These are phyloP conservation scores for Trichophyton verrucosum DNA, from an alignment of 2,329 filamentous ascomycete genomes.

Conservation along the genomic window DNA sequence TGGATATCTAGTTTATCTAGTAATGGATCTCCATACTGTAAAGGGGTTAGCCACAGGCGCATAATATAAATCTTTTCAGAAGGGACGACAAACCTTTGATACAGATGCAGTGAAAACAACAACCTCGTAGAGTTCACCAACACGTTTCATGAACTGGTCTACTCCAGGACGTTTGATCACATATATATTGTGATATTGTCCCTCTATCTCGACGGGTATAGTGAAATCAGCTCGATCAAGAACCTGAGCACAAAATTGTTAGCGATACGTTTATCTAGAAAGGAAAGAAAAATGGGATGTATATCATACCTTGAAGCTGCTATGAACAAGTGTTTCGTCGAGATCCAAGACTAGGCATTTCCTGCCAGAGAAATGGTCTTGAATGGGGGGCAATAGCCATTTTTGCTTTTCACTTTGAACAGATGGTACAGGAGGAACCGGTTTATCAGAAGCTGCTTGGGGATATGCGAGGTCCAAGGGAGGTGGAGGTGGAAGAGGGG, in stretches of 20 bases:
- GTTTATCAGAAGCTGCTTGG: conserved; percentile 23
- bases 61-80: background rate
- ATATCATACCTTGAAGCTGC: conserved; percentile 79
- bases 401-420: conserved; percentile 42
- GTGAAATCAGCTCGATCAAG: conserved; percentile 97
- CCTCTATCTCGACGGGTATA: conserved; percentile 96
- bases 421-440: conserved; percentile 33
- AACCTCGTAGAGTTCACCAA: conserved; percentile 94
- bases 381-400: conserved; percentile 69
- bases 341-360: conserved; percentile 94
- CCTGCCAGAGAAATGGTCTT: conserved; percentile 66
- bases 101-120: conserved; percentile 98
- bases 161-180: conserved; percentile 99
- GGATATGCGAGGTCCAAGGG: conserved; percentile 35
- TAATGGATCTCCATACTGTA: conserved; percentile 84
- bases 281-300: background rate
- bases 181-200: conserved; percentile 98
- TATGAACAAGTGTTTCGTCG: conserved; percentile 94
- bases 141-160: conserved; percentile 96
- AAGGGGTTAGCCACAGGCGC: conserved; percentile 1
- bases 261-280: conserved; percentile 8
- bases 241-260: conserved; percentile 47
- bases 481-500: conserved; percentile 43
- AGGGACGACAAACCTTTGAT: conserved; percentile 59
- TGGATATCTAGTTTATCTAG: conserved; percentile 96